Evolutionary conservation across 768 basidiomycete genomes (phyloP), one percentile per base, ranked within the genome.

Genomic region (Lactarius evosmus): DNA sequence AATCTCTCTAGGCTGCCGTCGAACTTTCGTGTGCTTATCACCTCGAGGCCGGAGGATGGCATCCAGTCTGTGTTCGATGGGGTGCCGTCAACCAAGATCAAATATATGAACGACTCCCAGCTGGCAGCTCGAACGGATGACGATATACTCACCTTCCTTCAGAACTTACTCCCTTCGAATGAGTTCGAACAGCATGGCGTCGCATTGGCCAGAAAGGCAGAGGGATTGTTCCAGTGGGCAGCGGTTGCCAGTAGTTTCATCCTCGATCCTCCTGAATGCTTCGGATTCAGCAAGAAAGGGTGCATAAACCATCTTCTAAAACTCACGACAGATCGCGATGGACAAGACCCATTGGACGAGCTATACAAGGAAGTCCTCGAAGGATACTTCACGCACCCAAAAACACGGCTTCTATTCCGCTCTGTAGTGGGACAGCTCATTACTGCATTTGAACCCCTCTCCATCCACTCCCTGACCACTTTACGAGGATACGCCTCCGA

Each of bases 351-450:
- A 11, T 25, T 58, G 29, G 56, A 58, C 12, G 27, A 41, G 17
- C 29, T 58, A 41, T 58, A 58, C 9, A 25, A 58, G 3, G 38
- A 40, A 58, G 38, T 58, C 27, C 56, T 58, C 7, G 12, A 29
- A n/a, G 33, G 34, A 16, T 58, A 41, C 38, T 0, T 58, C 40
- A 41, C 36, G 1, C 34, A 27, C 27, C 40, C 14, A 25, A 14
- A 41, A n/a, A 30, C 38, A 22, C 36, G n/a, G 7, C 12, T 9
- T 27, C 30, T 46, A 30, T 58, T 58, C 38, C 56, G 40, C 12
- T 46, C 30, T 33, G 56, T 57, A 14, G 38, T 57, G 56, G 56
- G 56, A 25, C 41, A 41, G 25, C 56, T 57, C 4, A 40, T 57
- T 14, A 27, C n/a, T 27, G 29, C 29, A 19, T 57, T 46, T 6